Percentiles rank a stretch among this genome's conserved stretches.
Conservation (phyloP, 2,329 filamentous ascomycete genomes). For the Rhytidhysteron rufulum region DNA sequence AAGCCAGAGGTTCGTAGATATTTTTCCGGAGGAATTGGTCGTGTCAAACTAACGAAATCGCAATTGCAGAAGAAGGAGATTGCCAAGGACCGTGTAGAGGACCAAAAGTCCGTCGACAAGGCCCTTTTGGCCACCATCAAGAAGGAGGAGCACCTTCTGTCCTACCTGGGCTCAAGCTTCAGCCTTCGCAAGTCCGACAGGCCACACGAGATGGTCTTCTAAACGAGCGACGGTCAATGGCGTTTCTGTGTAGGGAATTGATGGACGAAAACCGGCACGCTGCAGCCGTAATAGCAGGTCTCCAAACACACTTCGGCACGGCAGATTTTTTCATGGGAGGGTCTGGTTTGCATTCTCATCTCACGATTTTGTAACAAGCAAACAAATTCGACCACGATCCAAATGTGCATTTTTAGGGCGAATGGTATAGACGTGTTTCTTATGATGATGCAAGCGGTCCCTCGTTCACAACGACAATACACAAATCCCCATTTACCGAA, state of each 20-base stretch:
- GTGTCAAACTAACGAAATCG: background rate
- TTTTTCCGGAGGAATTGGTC: background rate
- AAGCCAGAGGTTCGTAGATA: constrained; percentile 77
- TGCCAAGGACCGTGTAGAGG: constrained; percentile 82
- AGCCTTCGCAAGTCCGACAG: constrained; percentile 96
- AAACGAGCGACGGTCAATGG: constrained; percentile 41
- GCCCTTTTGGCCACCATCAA: constrained; percentile 91
- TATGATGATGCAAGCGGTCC: too few relatives aligned
- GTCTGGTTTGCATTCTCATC: constrained; percentile 36
- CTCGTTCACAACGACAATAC: too few relatives aligned
- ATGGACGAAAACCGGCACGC: constrained; percentile 37
- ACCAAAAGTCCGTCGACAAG: constrained; percentile 99
- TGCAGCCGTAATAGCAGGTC: constrained; percentile 38
- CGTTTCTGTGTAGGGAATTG: constrained; percentile 38
- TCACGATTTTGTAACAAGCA: constrained; percentile 38
- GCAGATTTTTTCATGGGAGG: constrained; percentile 36
- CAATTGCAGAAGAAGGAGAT: constrained; percentile 91
- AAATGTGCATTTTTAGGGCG: constrained; percentile 31
- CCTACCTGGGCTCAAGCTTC: constrained; percentile 94
- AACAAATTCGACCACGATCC: constrained; percentile 39
- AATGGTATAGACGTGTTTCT: constrained; percentile 29
- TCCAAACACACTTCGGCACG: constrained; percentile 27
- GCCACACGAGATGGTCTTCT: constrained; percentile 99
- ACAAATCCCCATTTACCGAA: too few relatives aligned
- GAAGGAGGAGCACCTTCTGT: constrained; percentile 91